Base-by-base conservation (phyloP, 257 asterid genomes). In the Primulina tabacum region DNA sequence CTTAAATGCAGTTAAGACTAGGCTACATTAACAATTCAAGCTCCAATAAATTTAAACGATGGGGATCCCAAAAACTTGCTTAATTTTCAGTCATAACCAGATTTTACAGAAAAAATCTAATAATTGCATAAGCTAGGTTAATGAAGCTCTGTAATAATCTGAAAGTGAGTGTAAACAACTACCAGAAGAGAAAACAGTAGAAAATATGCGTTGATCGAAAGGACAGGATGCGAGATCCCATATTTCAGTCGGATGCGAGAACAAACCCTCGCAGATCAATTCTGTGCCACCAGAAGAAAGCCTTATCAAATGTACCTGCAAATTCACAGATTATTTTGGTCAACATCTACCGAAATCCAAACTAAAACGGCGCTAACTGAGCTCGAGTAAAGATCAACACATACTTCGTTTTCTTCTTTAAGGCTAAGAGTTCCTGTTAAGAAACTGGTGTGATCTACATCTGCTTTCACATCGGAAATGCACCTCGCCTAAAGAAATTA, bases 141-240 rank as follows among this genome's bases (percentile, higher is more conserved):
- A 37, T 28, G 17, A 60, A 52, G 24, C 64, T 61, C 18, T 32
- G 53, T 2, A 53, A 47, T 30, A 67, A 57, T 60, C 65, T n/a
- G 35, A 71, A 70, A 79, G 58, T 7, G 9, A 63, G 65, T 28
- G 26, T 38, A 21, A 12, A 32, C 26, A 62, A 69, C 78, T 83
- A 92, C 96, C 96, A 4, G 96, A 87, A 70, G 89, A 94, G 79
- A 83, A 90, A 9, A 91, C 97, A 2, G 96, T 94, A 29, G 99
- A 94, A 82, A 94, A 94, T 60, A 94, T 88, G 61, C 99, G 88
- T 61, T 86, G 97, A 82, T 91, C 97, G 55, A 88, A 91, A 21
- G 99, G 99, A 71, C 92, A 94, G 2, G 99, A 89, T 47, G 91
- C 88, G 55, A 94, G 95, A 86, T 91, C 97, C 97, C 99, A 91